Conservation (phyloP, 352 stramenopile genomes). For the Halophytophthora batemanensis region DNA sequence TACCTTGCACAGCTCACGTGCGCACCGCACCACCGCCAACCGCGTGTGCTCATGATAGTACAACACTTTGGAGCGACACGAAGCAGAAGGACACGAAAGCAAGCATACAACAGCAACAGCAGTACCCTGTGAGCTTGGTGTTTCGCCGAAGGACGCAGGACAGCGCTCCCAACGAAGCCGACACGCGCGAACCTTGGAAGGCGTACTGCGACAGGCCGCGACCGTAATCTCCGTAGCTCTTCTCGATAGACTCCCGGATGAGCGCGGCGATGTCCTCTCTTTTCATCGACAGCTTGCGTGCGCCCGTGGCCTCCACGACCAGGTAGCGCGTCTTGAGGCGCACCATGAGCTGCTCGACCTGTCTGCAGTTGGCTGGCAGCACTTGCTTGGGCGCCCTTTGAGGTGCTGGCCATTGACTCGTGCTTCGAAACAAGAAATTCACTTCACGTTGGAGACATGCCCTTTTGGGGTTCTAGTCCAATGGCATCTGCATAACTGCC, state of each 20-base stretch:
- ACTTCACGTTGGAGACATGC: too few species aligned
- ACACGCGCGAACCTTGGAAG: constrained; percentile 55
- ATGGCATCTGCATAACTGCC: too few species aligned
- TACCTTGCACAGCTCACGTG: constrained; percentile 65
- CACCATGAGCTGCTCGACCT: constrained; percentile 41
- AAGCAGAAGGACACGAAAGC: background rate
- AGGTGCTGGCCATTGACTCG: background rate
- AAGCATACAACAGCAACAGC: background rate
- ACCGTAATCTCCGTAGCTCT: constrained; percentile 69
- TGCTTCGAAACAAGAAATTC: too few species aligned
- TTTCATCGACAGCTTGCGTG: constrained; percentile 45
- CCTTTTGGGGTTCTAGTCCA: too few species aligned
- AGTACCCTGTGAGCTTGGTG: background rate
- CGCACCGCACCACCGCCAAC: constrained; percentile 58
- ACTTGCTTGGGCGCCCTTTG: background rate
- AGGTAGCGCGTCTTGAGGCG: constrained; percentile 78
- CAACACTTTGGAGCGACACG: constrained; percentile 35
- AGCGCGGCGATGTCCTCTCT: constrained; percentile 53
- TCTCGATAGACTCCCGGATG: constrained; percentile 64
- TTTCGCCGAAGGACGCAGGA: background rate
- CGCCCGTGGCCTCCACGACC: constrained; percentile 50
- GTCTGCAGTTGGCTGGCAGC: background rate
- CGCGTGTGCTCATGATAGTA: constrained; percentile 59
- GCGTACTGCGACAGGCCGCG: constrained; percentile 65
- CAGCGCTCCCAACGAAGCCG: too few species aligned